A percentile compares a stretch with the other conserved stretches of the same genome.
phyloP scores from a whole-genome alignment of 2,329 filamentous ascomycete genomes.

The Cordyceps militaris region DNA sequence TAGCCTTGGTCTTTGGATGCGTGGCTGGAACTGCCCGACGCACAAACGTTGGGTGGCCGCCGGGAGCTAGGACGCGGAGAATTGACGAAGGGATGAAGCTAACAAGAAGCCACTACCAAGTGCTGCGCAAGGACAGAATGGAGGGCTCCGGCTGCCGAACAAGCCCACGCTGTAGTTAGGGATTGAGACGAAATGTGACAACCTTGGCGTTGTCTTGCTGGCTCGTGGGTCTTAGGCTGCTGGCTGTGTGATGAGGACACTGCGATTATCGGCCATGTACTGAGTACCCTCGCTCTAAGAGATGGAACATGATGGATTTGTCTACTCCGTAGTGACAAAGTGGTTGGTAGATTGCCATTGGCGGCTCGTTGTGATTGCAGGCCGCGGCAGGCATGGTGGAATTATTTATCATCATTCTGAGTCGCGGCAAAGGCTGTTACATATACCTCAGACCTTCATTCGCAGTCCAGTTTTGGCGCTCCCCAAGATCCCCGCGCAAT shows the following conservation, averaged over 20 bases:
- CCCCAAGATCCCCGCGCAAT: background rate
- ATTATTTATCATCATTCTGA: background rate
- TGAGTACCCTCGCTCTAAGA: background rate
- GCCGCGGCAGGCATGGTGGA: background rate
- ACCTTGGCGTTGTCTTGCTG: background rate
- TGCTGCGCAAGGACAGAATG: background rate
- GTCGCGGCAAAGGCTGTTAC: too few species aligned
- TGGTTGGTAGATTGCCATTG: background rate
- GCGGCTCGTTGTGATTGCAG: background rate
- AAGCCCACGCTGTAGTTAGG: background rate
- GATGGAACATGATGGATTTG: background rate
- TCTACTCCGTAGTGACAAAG: background rate
- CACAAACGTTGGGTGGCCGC: background rate
- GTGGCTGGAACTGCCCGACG: background rate
- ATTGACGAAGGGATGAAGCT: background rate
- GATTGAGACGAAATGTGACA: slow-evolving; percentile 1
- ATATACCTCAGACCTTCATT: too few species aligned
- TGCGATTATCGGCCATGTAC: background rate
- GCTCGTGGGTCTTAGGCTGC: background rate
- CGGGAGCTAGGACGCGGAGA: background rate
- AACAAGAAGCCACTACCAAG: background rate
- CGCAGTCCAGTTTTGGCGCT: background rate
- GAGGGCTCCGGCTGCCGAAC: background rate
- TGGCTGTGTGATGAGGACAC: background rate
- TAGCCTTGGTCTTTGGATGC: background rate